phyloP scores from a whole-genome alignment of 2,329 filamentous ascomycete genomes.

The Venturia oleaginea region DNA sequence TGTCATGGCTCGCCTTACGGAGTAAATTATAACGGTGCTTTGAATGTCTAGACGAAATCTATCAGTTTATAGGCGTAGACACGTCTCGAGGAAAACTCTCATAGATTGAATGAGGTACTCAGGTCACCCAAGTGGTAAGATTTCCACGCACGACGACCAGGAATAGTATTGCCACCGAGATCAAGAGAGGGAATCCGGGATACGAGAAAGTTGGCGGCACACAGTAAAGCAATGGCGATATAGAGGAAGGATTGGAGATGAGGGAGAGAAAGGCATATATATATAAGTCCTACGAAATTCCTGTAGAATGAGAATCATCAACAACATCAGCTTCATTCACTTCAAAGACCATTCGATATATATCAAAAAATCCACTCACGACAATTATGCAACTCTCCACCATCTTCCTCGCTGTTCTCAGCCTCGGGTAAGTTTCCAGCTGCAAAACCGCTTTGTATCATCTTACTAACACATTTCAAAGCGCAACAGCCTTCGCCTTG shows the following conservation, averaged over 20 bases:
- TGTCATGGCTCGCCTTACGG: background rate
- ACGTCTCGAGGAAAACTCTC: background rate
- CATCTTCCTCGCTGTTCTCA: background rate
- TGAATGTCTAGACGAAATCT: background rate
- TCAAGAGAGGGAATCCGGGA: background rate
- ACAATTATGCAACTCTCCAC: background rate
- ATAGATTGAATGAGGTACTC: background rate
- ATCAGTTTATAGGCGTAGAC: background rate
- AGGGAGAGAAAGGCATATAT: background rate
- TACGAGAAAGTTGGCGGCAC: background rate
- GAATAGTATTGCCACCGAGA: background rate
- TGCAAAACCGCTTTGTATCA: background rate
- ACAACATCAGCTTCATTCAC: background rate
- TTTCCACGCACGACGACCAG: background rate
- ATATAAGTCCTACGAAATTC: background rate
- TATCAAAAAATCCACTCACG: background rate
- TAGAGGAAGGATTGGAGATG: background rate
- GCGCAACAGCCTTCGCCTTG: background rate
- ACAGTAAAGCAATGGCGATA: background rate
- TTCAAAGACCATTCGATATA: background rate
- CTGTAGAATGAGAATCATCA: background rate
- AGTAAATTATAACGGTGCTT: background rate
- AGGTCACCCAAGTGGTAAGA: background rate
- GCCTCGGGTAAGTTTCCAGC: slow-evolving; percentile 3
- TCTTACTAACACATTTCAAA: background rate